phyloP scores from a whole-genome alignment of 768 basidiomycete species.

The Trametes maxima region DNA sequence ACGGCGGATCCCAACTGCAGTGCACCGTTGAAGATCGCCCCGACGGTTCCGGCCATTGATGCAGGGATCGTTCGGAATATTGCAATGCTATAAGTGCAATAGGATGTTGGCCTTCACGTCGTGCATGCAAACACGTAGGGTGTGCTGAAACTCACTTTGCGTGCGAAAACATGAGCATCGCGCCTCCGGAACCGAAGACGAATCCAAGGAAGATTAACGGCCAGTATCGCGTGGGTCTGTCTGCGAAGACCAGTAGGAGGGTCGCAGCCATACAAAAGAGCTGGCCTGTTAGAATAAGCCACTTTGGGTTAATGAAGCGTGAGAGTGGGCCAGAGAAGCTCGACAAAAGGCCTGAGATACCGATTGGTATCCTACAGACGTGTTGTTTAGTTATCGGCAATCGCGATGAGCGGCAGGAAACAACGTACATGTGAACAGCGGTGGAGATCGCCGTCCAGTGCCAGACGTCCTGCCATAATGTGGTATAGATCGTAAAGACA shows the following conservation, averaged over 20 bases:
- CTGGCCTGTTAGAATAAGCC: constrained; percentile 47
- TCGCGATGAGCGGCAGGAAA: not conserved
- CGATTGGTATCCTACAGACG: constrained; percentile 40
- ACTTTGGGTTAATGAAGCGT: constrained; percentile 42
- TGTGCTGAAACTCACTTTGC: constrained; percentile 51
- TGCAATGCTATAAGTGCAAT: constrained; percentile 43
- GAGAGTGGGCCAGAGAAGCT: constrained; percentile 44
- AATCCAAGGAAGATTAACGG: constrained; percentile 51
- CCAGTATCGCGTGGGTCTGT: constrained; percentile 48
- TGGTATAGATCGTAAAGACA: constrained; percentile 36
- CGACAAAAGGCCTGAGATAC: constrained; percentile 39
- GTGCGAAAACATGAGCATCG: constrained; percentile 48
- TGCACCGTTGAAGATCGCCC: constrained; percentile 57
- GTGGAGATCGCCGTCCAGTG: constrained; percentile 40
- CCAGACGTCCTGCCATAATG: constrained; percentile 41
- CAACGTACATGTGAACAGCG: constrained; percentile 42
- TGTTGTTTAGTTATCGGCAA: not conserved
- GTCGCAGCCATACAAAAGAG: constrained; percentile 41
- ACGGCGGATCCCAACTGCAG: constrained; percentile 56
- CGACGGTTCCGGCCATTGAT: constrained; percentile 52
- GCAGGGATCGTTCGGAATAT: constrained; percentile 51
- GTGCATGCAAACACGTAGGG: no score
- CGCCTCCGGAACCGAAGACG: constrained; percentile 48
- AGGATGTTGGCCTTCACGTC: no score
- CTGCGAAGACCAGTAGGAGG: constrained; percentile 45